Evolutionary conservation across 306 rosid species (phyloP), one percentile per base, ranked within the genome.

Genomic region (Cicer cuneatum): DNA sequence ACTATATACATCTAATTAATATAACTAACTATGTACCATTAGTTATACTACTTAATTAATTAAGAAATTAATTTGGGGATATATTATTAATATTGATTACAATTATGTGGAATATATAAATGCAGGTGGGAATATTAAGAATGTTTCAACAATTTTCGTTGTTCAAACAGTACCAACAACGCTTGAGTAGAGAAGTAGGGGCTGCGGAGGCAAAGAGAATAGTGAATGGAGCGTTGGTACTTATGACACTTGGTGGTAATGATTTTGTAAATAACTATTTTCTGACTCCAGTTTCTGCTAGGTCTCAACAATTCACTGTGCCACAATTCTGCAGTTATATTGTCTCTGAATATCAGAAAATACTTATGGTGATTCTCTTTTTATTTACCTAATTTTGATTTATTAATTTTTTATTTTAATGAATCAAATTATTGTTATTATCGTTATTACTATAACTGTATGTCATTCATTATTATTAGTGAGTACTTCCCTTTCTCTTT

Each of bases 231-330:
- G 87, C 88, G 0, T 73, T 88, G 7, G 82, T 83, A 37, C 82
- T 88, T 18, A 81, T 90, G 8, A 88, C 96, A 1, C 65, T 90
- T 0, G 93, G 96, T 2, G 90, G 96, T 7, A 90, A 90, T 52
- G 92, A 90, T 75, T 88, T 79, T 10, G 89, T 90, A 15, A 90
- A 90, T 83, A 90, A 88, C 78, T 90, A 88, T 42, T 90, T 88
- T 62, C 13, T 73, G 38, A 71, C 75, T 3, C 92, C 91, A 2
- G 1, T 56, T 58, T 68, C 92, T 0, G 73, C 66, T 2, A 76
- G 96, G 58, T 85, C 87, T 10, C 88, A 79, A 47, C 96, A 88
- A 70, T 90, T 74, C 78, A 46, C 89, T 5, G 48, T 90, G 21
- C 89, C 90, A 0, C 83, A 78, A 8, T 88, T 46, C 53, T 83